Evolutionary conservation across 495 filamentous ascomycete genomes (phyloP), one percentile per base, ranked within the genome.

Genomic region (Hyaloscypha hepaticicola): DNA sequence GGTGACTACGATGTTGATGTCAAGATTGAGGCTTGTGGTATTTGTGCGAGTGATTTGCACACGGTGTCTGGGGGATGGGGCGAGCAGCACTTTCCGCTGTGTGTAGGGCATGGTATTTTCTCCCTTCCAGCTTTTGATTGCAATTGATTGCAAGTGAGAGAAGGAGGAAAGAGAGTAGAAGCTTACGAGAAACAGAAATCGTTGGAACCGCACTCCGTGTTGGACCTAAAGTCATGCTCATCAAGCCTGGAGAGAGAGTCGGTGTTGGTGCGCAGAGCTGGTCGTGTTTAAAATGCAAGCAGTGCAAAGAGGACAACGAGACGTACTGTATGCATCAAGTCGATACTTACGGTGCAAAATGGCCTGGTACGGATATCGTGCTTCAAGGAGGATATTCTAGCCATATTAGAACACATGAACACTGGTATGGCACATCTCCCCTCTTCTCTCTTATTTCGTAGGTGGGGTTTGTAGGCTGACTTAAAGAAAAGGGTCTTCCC

Each of bases 261-360:
- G 83, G 83, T 63, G 83, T 86, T 33, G 83, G 83, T 49, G 83
- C 83, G 27, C 83, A 86, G 65, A 76, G 72, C 24, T 83, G 76
- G 68, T 79, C 82, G 6, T 85, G 83, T 75, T 69, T 85, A 12
- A 69, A 82, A 19, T 85, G 82, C 74, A 76, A 77, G 57, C 82
- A 83, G 64, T 85, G 82, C 79, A 85, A 83, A 69, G 79, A 77
- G 64, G 81, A 84, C 58, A 84, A 85, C 64, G 83, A 85, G 74
- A 83, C 81, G 1, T 84, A 85, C 73, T 85, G 83, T 74, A 58
- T 69, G 21, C 69, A 84, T 62, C 81, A 84, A 68, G 55, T 84
- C n/a, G 83, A 84, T 67, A 84, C 83, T 6, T 83, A 83, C 67
- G 82, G 82, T 63, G 78, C 80, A 55, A 72, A 77, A 16, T 85